These are phyloP conservation scores for Coleophoma eucalyptorum DNA, from an alignment of 2,329 filamentous ascomycete genomes.

Conservation along the genomic window DNA sequence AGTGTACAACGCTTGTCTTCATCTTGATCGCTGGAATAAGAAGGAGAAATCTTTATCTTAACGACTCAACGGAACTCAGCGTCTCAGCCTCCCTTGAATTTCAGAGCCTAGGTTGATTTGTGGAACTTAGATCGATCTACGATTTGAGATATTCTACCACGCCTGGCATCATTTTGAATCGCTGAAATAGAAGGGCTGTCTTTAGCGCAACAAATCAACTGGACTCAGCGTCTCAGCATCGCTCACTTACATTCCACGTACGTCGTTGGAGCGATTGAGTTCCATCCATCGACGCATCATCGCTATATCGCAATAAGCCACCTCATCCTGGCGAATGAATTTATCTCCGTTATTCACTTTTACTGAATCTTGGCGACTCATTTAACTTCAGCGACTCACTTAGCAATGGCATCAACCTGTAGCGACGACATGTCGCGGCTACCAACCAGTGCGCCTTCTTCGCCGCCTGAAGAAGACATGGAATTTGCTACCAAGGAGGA, in stretches of 20 bases:
- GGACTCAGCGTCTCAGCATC: no score
- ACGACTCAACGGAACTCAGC: neutral
- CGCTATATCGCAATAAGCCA: no score
- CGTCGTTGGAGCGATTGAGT: no score
- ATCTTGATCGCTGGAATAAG: neutral
- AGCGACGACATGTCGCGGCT: slow-evolving; percentile 8
- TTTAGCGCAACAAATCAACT: no score
- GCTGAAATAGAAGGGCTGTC: no score
- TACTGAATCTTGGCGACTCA: neutral
- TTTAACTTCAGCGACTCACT: neutral
- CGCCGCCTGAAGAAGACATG: slow-evolving; percentile 14
- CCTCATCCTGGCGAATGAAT: neutral
- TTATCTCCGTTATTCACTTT: neutral
- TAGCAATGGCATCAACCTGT: neutral
- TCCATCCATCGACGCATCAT: no score
- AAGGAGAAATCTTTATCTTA: neutral
- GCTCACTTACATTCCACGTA: no score
- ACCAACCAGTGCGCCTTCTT: slow-evolving; percentile 20
- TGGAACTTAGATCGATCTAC: no score
- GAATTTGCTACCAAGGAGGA: slow-evolving; percentile 22
- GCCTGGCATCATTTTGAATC: no score
- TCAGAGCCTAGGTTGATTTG: no score
- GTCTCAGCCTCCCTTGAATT: neutral
- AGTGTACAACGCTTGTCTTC: neutral
- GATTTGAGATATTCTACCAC: no score